Conservation (phyloP, 441 rosid species). For the Brassica balearica region DNA sequence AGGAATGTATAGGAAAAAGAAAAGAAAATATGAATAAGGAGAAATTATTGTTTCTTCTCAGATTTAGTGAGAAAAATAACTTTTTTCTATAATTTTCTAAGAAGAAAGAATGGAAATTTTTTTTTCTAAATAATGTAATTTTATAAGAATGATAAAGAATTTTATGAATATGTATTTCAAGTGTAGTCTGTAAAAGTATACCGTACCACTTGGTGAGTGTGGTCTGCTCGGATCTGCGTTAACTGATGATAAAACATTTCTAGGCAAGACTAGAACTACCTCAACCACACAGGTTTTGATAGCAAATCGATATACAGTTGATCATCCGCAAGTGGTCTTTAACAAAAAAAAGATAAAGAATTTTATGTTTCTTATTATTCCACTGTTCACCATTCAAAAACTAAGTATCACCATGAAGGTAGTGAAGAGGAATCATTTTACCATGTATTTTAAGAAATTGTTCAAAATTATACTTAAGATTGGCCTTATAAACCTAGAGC, state of each 20-base stretch:
- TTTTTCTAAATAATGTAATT: too few relatives aligned
- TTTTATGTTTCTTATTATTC: neutral
- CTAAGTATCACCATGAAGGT: neutral
- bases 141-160: neutral
- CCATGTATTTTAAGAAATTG: neutral
- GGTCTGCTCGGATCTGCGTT: neutral
- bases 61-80: neutral
- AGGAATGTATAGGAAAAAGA: neutral
- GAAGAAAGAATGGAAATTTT: neutral
- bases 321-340: too few relatives aligned
- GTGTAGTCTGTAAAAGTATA: neutral
- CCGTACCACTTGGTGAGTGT: constrained; percentile 6
- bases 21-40: neutral
- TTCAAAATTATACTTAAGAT: neutral
- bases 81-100: too few relatives aligned
- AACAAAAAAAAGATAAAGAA: too few relatives aligned
- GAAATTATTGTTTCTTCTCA: neutral
- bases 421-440: neutral
- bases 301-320: neutral
- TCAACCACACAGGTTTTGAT: neutral
- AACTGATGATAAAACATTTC: neutral
- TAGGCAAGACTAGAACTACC: constrained; percentile 1
- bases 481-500: neutral
- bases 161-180: neutral
- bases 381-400: neutral